phyloP scores from a whole-genome alignment of 257 asterid species.

The Petrea volubilis region DNA sequence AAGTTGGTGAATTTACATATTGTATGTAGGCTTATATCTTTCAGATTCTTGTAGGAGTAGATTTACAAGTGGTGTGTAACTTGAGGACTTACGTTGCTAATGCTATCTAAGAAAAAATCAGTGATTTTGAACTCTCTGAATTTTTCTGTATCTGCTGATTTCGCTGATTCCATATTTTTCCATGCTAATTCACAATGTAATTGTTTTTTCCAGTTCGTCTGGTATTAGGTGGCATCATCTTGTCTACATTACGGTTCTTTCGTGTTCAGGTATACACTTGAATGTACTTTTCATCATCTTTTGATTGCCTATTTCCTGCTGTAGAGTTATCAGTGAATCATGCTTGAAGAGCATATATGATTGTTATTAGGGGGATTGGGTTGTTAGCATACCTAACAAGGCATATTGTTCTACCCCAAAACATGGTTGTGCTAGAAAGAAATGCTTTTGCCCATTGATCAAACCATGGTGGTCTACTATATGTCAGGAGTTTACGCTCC shows the following conservation, averaged over 20 bases:
- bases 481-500: neutral
- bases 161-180: neutral
- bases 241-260: slow-evolving; percentile 72
- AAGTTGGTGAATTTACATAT: neutral
- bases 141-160: slow-evolving; percentile 9
- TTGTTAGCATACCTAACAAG: no score
- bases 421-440: slow-evolving; percentile 7
- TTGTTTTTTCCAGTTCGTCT: slow-evolving; percentile 67
- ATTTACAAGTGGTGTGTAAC: neutral
- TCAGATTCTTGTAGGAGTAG: slow-evolving; percentile 7
- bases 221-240: slow-evolving; percentile 69
- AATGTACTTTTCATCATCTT: neutral
- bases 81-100: neutral
- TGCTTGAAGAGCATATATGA: no score
- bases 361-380: no score
- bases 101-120: neutral
- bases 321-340: no score
- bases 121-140: neutral
- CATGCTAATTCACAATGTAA: neutral
- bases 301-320: neutral
- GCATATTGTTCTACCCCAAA: no score
- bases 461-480: neutral
- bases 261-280: slow-evolving; percentile 66
- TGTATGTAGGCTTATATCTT: neutral
- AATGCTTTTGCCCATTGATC: slow-evolving; percentile 9